These are phyloP conservation scores for Abrus pulchellus DNA, from an alignment of 306 rosid species.

Conservation along the genomic window DNA sequence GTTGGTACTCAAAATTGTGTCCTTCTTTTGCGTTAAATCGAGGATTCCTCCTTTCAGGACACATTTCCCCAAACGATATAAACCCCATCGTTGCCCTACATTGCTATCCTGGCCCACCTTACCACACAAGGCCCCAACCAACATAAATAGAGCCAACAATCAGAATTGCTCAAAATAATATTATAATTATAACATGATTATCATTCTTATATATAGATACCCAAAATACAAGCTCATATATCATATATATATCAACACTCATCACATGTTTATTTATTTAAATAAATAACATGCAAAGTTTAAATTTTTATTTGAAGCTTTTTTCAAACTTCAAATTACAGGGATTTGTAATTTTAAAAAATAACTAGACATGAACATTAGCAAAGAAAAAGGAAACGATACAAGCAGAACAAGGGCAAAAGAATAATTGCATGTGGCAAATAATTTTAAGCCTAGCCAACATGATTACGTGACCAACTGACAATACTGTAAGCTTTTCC, in stretches of 20 bases:
- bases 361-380: too few relatives aligned
- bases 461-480: constrained; percentile 32
- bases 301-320: not conserved
- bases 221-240: not conserved
- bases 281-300: not conserved
- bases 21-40: too few relatives aligned
- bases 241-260: too few relatives aligned
- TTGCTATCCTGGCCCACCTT: not conserved
- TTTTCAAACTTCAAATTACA: constrained; percentile 1
- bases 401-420: constrained; percentile 12
- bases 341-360: too few relatives aligned
- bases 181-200: not conserved
- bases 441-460: constrained; percentile 22
- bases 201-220: not conserved
- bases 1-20: too few relatives aligned
- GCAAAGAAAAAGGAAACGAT: too few relatives aligned
- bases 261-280: not conserved
- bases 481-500: constrained; percentile 26
- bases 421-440: not conserved
- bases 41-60: not conserved
- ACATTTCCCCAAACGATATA: not conserved
- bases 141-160: not conserved
- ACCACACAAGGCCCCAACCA: constrained; percentile 20
- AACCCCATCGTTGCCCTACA: too few relatives aligned
- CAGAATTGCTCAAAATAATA: not conserved